Conservation (phyloP, 306 rosid species). For the Abrus precatorius region DNA sequence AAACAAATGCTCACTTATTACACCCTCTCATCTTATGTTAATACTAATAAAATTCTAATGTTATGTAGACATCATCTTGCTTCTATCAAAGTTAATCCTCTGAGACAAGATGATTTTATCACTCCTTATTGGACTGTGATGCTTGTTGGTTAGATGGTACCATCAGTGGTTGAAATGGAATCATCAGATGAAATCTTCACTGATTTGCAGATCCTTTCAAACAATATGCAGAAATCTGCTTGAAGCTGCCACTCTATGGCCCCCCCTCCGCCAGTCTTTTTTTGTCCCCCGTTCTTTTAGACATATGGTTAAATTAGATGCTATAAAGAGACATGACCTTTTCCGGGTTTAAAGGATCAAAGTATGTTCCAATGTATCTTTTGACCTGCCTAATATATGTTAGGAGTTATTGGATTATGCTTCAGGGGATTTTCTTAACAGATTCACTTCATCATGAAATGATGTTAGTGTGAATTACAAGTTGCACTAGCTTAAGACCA, state of each 20-base stretch:
- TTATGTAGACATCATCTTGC: slow-evolving; percentile 21
- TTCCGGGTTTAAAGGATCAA: slow-evolving; percentile 49
- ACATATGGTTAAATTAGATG: slow-evolving; percentile 37
- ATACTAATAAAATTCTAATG: slow-evolving; percentile 11
- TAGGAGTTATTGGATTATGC: slow-evolving; percentile 34
- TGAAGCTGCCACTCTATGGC: slow-evolving; percentile 14
- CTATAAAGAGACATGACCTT: slow-evolving; percentile 43
- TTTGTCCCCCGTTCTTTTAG: slow-evolving; percentile 15
- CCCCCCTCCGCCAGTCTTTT: slow-evolving; percentile 20
- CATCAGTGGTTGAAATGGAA: slow-evolving; percentile 41
- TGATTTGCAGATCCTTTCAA: slow-evolving; percentile 20
- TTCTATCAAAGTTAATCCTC: background rate
- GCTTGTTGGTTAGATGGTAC: slow-evolving; percentile 36
- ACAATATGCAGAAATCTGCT: slow-evolving; percentile 22
- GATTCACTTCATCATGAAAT: slow-evolving; percentile 6
- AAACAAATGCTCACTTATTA: background rate
- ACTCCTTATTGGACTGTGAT: slow-evolving; percentile 23
- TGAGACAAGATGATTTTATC: slow-evolving; percentile 34
- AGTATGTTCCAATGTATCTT: slow-evolving; percentile 43
- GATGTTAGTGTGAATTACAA: background rate
- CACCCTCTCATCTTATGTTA: background rate
- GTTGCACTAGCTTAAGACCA: background rate
- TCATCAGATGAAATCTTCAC: slow-evolving; percentile 32
- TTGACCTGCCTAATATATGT: slow-evolving; percentile 28
- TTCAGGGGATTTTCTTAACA: slow-evolving; percentile 17